Base-by-base conservation (phyloP, 192 early-diverging fungal species). In the Entrophospora sp. region DNA sequence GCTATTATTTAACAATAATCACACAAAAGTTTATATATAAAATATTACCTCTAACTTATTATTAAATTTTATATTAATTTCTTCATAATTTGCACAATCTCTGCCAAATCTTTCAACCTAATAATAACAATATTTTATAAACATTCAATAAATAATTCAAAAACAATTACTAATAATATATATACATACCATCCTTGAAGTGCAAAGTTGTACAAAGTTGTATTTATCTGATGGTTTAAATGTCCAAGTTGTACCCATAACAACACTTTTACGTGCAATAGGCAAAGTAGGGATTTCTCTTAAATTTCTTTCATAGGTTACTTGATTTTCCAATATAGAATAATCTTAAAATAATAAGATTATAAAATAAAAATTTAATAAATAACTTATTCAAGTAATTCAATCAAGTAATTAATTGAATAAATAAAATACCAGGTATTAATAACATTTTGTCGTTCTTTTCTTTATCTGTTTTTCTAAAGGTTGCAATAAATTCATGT, bases 161-260 rank as follows among this genome's bases (percentile, higher is more conserved):
- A 5, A 4, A 55, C 25, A 32, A 30, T 12, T 1, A 35, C 12
- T 22, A 13, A 6, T 13, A 38, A 5, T 0, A n/a, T 6, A 4
- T 0, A 12, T 20, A 7, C 46, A 13, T 72, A 77, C 86, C 87
- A 92, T 87, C 24, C 90, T 77, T 1, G 91, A 92, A 52, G 84
- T 84, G 49, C 87, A 90, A 18, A 92, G 75, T 10, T 83, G 77
- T 5, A 83, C 77, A 66, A 93, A 88, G 2, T 73, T 42, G 65
- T 83, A 75, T 16, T 77, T 74, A 16, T 67, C 64, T 27, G 85
- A 85, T 2, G 85, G 84, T 42, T 79, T 81, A 68, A 96, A 93
- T 0, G 87, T 83, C 92, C 92, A 94, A 1, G 90, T 89, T 4
- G 91, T 93, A 20, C 92, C 93, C 90, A 94, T 93, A 0, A 92